phyloP scores from a whole-genome alignment of 1,284 basidiomycete genomes.

The Flammula alnicola region DNA sequence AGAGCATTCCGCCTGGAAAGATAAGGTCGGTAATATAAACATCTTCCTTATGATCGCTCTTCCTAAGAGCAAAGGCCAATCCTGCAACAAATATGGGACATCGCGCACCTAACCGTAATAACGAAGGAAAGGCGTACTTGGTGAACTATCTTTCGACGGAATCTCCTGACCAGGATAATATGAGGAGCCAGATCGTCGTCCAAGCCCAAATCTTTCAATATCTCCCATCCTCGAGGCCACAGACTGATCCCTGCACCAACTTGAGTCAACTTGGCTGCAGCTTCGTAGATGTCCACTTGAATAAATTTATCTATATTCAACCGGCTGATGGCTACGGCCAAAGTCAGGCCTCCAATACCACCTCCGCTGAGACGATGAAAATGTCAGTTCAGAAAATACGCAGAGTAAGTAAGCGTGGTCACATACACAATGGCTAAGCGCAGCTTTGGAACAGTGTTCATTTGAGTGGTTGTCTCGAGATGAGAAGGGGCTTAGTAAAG shows the following conservation, averaged over 20 bases:
- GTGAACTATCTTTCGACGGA: neutral
- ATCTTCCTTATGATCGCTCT: slow-evolving; percentile 13
- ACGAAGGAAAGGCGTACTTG: slow-evolving; percentile 2
- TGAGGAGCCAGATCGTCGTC: slow-evolving; percentile 19
- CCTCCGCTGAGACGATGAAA: slow-evolving; percentile 25
- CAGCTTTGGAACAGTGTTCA: too few species aligned
- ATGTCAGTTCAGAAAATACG: neutral
- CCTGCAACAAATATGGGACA: too few species aligned
- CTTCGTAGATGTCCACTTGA: slow-evolving; percentile 30
- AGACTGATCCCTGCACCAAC: slow-evolving; percentile 31
- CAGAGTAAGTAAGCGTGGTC: neutral
- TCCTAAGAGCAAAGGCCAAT: slow-evolving; percentile 6
- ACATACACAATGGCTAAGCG: slow-evolving; percentile 26
- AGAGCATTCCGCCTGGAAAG: slow-evolving; percentile 1
- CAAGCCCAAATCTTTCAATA: slow-evolving; percentile 26
- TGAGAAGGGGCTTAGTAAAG: too few species aligned
- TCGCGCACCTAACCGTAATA: too few species aligned
- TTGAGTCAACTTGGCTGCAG: slow-evolving; percentile 25
- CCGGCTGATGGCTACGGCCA: slow-evolving; percentile 26
- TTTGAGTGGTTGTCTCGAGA: too few species aligned
- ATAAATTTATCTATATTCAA: slow-evolving; percentile 21
- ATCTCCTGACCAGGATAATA: slow-evolving; percentile 11
- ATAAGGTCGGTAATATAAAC: slow-evolving; percentile 9
- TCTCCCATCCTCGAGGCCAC: slow-evolving; percentile 30
- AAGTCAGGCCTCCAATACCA: slow-evolving; percentile 29